Evolutionary conservation across 345 rosid species (phyloP).

Genomic region (Psidium friedrichsthalianum): DNA sequence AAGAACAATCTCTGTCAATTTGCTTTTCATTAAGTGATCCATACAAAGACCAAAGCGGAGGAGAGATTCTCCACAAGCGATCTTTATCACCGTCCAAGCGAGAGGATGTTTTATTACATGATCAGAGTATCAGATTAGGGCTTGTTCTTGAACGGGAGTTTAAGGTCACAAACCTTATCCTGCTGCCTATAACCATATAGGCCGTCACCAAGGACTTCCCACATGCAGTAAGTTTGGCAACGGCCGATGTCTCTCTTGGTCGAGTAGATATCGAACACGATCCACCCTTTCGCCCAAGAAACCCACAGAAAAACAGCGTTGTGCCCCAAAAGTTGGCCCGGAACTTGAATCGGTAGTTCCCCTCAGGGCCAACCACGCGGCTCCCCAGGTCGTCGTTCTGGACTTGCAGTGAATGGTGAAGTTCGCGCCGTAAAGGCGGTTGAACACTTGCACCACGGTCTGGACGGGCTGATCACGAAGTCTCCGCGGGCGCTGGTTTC

Average conservation of each 20-base stretch:
- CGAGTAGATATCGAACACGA: not conserved
- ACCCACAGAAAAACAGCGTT: not conserved
- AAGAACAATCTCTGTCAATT: not conserved
- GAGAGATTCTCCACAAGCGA: not conserved
- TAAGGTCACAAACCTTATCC: not conserved
- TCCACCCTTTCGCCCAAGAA: not conserved
- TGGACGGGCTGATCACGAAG: not conserved
- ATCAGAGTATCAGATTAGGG: not conserved
- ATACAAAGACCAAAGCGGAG: not conserved
- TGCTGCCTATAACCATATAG: not conserved
- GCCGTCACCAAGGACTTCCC: not conserved
- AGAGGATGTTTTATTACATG: too few species aligned
- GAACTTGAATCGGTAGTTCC: not conserved
- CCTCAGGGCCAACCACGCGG: not conserved
- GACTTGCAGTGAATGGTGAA: slow-evolving; percentile 1
- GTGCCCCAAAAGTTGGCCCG: not conserved
- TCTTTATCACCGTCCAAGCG: too few species aligned
- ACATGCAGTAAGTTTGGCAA: not conserved
- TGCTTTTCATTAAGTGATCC: not conserved
- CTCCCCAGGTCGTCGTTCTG: not conserved
- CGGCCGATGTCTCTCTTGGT: not conserved
- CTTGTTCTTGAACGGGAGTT: not conserved
- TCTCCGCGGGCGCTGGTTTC: not conserved
- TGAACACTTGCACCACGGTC: not conserved
- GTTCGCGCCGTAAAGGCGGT: not conserved